Evolutionary conservation across 2,329 filamentous ascomycete genomes (phyloP), one percentile per base, ranked within the genome.

Genomic region (Fusarium piperis): DNA sequence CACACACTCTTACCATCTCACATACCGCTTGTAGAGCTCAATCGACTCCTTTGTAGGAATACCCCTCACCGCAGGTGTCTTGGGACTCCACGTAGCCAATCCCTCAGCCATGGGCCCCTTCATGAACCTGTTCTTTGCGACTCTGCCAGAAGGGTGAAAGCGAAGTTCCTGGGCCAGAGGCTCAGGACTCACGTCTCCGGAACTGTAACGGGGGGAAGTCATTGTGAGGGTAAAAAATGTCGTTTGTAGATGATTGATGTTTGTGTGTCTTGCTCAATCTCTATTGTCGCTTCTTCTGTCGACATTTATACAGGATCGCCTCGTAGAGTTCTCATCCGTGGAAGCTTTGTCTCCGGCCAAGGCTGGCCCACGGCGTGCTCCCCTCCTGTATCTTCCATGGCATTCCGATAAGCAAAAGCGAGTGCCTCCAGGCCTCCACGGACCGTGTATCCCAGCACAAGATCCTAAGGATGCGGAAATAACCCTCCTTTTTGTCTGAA

Each of bases 101-200:
- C 84, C 82, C 78, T 93, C 91, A 0, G 88, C 88, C 90, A 93
- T 92, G 46, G 91, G 88, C 3, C 84, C 88, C 79, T 93, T 93
- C 71, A 92, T 79, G 75, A 92, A 90, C 26, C 90, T 84, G 77
- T 92, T 93, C 57, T 86, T 87, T 3, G 90, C 90, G 84, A 85
- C 71, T 81, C 74, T 28, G 75, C 85, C 39, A 85, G 80, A 64
- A 26, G 76, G 86, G 11, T 80, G 73, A 67, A 87, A 87, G 15
- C 78, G 76, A 62, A 89, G 80, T 10, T 85, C 83, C 67, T 83
- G 74, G 6, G 79, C 83, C 30, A 89, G 76, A 38, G 74, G 73
- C 64, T 56, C 61, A 8, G 72, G 61, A 26, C 62, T 71, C 1
- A 70, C 65, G 13, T 67, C 28, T 13, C 68, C 64, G 53, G 73